Base-by-base conservation (phyloP, 192 early-diverging fungal genomes). In the Coemansia sp. region DNA sequence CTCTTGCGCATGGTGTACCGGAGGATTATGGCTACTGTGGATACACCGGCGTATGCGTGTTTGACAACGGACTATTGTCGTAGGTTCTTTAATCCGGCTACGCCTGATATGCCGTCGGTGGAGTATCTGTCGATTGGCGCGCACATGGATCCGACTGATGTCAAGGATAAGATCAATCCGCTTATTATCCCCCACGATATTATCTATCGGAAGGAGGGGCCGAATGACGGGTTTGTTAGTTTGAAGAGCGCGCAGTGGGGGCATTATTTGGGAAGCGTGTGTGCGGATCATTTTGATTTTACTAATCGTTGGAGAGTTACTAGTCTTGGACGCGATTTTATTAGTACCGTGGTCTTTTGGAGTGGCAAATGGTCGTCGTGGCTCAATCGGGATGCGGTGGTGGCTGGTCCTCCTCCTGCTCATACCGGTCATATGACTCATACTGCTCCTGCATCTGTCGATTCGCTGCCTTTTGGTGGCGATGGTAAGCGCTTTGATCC, bases 171-270 rank as follows among this genome's bases (percentile, higher is more conserved):
- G 36, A 86, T 90, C 65, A 89, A 91, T 16, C 93, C 92, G 16
- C 85, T 97, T 5, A 87, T 87, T 20, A 89, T 95, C 29, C 91
- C 95, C 8, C 89, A 93, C 73, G 87, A 92, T 52, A 87, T 97
- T 40, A 90, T 98, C 51, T 80, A 86, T 40, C 78, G 82, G 16
- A 86, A 87, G 12, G 97, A 97, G 72, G 97, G 95, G 3, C 87
- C 89, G 0, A 98, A 98, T 76, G 97, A 98, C 80, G 97, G 97
- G 9, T 80, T 98, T 65, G 97, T 98, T 15, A 91, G 90, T 38
- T 67, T 94, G 3, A 74, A 88, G 12, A 92, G 90, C 72, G 95
- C 97, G 5, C 86, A 86, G 73, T 98, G 95, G 97, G 97, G 97
- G 12, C 76, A 89, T 47, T 96, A 96, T 69, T 75, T 94, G 46